Conservation (phyloP, 768 basidiomycete genomes). For the Dacryopinax primogenitus region DNA sequence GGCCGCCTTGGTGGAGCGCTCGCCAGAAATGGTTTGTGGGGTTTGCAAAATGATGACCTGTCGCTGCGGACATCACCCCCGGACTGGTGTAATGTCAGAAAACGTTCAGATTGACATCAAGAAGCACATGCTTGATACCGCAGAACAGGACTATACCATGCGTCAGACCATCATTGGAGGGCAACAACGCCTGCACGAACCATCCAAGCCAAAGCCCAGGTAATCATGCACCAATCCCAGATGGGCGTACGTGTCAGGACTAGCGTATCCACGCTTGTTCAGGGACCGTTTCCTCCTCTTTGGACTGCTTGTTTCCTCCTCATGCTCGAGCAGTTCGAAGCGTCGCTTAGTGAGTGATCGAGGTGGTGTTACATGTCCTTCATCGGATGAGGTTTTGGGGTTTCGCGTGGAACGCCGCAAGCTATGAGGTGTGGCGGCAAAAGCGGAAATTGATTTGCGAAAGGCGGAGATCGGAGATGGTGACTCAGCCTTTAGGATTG, state of each 20-base stretch:
- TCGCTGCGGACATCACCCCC: conserved; percentile 50
- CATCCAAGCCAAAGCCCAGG: conserved; percentile 41
- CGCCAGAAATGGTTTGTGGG: conserved; percentile 75
- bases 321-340: background rate
- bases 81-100: conserved; percentile 34
- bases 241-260: conserved; percentile 42
- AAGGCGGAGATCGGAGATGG: background rate
- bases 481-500: background rate
- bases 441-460: background rate
- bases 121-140: conserved; percentile 58
- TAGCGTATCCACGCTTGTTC: conserved; percentile 35
- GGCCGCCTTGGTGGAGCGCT: conserved; percentile 55
- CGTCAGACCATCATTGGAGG: background rate
- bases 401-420: background rate
- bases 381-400: background rate
- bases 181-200: too few relatives aligned
- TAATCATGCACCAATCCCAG: conserved; percentile 42
- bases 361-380: background rate
- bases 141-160: conserved; percentile 83
- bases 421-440: background rate
- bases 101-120: background rate
- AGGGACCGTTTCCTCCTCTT: background rate
- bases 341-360: background rate
- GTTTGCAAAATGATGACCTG: conserved; percentile 68
- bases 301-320: background rate